These are phyloP conservation scores for Stagonosporopsis cucurbitacearum DNA, from an alignment of 2,329 filamentous ascomycete species.

Conservation along the genomic window DNA sequence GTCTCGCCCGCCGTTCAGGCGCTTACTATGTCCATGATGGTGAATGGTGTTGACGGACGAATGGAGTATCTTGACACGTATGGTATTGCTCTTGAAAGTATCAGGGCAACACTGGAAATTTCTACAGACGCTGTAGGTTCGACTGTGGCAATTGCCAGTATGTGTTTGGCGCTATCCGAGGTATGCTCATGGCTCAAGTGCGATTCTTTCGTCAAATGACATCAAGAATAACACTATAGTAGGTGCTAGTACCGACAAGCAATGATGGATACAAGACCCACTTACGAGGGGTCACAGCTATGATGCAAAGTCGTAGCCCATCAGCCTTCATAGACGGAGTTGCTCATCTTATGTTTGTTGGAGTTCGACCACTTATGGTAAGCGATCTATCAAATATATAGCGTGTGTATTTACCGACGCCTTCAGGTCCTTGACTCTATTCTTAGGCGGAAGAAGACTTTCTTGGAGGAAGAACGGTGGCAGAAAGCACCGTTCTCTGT, in stretches of 20 bases:
- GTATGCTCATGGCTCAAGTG: background rate
- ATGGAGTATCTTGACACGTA: conserved; percentile 8
- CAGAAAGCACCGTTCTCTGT: background rate
- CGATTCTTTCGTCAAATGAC: background rate
- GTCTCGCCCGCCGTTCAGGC: conserved; percentile 7
- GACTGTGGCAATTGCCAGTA: conserved; percentile 8
- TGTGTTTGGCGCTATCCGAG: conserved; percentile 11
- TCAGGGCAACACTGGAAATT: background rate
- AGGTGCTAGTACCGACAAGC: conserved; percentile 3
- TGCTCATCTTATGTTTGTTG: conserved; percentile 7
- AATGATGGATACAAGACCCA: conserved; percentile 1
- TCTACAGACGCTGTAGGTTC: background rate
- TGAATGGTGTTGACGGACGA: background rate
- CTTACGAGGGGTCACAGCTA: conserved; percentile 1
- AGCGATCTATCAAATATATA: background rate
- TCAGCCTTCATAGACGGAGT: background rate
- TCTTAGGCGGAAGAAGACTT: background rate
- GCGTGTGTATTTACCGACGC: background rate
- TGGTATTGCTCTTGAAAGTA: conserved; percentile 6
- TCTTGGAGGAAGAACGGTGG: conserved; percentile 1
- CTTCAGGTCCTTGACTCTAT: background rate
- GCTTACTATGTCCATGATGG: conserved; percentile 6
- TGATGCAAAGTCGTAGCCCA: conserved; percentile 2
- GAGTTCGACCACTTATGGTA: conserved; percentile 4
- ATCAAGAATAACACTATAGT: background rate